These are phyloP conservation scores for Verticillium zaregamsianum DNA, from an alignment of 2,329 filamentous ascomycete genomes.

Conservation along the genomic window DNA sequence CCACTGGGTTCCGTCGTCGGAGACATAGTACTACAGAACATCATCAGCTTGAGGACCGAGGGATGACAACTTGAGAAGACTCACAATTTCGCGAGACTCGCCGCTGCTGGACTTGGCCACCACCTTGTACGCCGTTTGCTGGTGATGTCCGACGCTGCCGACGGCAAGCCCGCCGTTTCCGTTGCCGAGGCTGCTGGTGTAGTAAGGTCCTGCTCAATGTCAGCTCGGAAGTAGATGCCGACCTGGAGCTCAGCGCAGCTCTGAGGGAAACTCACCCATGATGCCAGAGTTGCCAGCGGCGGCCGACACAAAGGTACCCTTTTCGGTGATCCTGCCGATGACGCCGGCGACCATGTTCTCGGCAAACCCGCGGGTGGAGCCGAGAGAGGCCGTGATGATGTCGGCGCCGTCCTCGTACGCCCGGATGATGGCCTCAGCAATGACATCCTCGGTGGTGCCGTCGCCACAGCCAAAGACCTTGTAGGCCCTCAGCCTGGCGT, in stretches of 20 bases:
- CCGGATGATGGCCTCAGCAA: constrained; percentile 35
- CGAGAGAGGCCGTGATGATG: constrained; percentile 19
- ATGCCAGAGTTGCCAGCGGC: background rate
- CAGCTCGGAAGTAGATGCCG: background rate
- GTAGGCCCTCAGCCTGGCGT: constrained; percentile 33
- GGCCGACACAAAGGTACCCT: background rate
- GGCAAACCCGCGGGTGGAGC: background rate
- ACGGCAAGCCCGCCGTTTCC: constrained; percentile 2
- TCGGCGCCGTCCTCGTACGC: constrained; percentile 36
- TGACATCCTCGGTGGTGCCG: constrained; percentile 29
- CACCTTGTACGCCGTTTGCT: background rate
- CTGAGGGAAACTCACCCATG: background rate
- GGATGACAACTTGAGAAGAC: background rate
- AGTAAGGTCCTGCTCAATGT: constrained; percentile 2
- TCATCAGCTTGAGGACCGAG: background rate
- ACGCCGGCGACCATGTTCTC: background rate
- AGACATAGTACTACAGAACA: background rate
- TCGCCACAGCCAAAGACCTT: constrained; percentile 31
- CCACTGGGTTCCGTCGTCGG: background rate
- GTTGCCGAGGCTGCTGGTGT: constrained; percentile 4
- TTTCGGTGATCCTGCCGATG: background rate
- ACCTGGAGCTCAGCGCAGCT: background rate
- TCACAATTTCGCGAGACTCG: constrained; percentile 1
- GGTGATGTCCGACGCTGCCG: constrained; percentile 3
- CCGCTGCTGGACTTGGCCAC: constrained; percentile 6